phyloP scores from a whole-genome alignment of 371 early-diverging fungal species.

The Conidiobolus incongruus region DNA sequence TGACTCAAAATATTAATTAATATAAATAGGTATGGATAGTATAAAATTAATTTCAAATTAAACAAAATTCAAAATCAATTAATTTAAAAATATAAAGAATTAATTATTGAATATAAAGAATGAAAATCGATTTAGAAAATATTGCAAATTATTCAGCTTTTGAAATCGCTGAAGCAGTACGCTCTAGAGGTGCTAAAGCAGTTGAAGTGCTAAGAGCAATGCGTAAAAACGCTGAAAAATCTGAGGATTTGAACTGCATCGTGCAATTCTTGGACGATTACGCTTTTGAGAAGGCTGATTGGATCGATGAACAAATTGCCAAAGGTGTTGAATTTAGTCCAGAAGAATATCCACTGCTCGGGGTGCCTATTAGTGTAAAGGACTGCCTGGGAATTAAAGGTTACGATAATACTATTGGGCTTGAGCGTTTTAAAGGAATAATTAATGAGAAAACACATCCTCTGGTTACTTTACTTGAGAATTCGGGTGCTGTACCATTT shows the following conservation, averaged over 20 bases:
- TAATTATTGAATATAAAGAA: background rate
- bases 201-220: background rate
- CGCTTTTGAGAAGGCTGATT: background rate
- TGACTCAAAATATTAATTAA: too few species aligned
- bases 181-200: background rate
- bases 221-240: background rate
- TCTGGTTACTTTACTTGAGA: background rate
- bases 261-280: slow-evolving; percentile 2
- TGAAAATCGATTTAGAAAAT: background rate
- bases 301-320: slow-evolving; percentile 2
- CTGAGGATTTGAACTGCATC: slow-evolving; percentile 4
- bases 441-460: background rate
- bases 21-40: too few species aligned
- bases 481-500: slow-evolving; percentile 5
- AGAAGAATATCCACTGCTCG: slow-evolving; percentile 3
- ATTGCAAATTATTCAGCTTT: too few species aligned
- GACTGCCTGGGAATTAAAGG: slow-evolving; percentile 4
- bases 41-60: too few species aligned
- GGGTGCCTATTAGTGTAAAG: slow-evolving; percentile 5
- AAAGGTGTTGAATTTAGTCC: background rate
- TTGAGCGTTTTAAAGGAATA: background rate
- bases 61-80: too few species aligned
- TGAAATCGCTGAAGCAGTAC: background rate
- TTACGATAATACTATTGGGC: background rate
- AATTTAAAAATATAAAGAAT: too few species aligned